These are phyloP conservation scores for Hypoxylon rubiginosum DNA, from an alignment of 2,329 filamentous ascomycete genomes.

Conservation along the genomic window DNA sequence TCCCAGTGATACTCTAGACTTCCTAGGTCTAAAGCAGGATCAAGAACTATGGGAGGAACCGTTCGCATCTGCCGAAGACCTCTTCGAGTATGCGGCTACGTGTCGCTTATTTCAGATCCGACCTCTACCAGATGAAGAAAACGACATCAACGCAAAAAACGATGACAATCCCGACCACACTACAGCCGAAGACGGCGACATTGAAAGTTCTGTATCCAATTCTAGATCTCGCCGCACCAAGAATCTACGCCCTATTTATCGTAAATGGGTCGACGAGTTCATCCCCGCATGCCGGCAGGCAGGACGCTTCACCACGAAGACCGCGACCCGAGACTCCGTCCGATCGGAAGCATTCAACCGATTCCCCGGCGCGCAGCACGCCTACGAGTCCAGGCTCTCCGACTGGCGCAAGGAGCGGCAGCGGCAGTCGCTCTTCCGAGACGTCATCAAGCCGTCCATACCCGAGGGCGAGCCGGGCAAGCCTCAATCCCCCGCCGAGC, in stretches of 20 bases:
- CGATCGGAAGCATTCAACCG: constrained; percentile 65
- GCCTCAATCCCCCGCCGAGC: constrained; percentile 43
- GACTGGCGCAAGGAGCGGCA: constrained; percentile 60
- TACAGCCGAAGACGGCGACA: constrained; percentile 2
- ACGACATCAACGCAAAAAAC: constrained; percentile 46
- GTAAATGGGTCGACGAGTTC: constrained; percentile 73
- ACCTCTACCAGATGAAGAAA: constrained; percentile 45
- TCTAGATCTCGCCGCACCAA: constrained; percentile 70
- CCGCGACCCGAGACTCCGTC: constrained; percentile 59
- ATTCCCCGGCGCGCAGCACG: constrained; percentile 60
- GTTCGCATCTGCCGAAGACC: constrained; percentile 66
- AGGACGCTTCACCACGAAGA: constrained; percentile 52
- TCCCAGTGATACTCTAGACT: constrained; percentile 68
- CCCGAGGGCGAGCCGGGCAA: constrained; percentile 41
- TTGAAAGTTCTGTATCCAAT: too few species aligned
- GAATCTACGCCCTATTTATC: constrained; percentile 68
- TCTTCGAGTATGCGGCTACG: constrained; percentile 72
- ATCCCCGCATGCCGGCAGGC: constrained; percentile 65
- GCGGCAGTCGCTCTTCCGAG: constrained; percentile 59
- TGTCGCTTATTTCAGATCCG: constrained; percentile 70
- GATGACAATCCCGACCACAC: constrained; percentile 40
- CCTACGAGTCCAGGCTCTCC: constrained; percentile 60
- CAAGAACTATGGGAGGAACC: constrained; percentile 62
- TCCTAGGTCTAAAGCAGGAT: constrained; percentile 71
- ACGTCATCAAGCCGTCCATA: constrained; percentile 59